Evolutionary conservation across 164 flowering plant genomes (phyloP).

Genomic region (Annona squamosa): DNA sequence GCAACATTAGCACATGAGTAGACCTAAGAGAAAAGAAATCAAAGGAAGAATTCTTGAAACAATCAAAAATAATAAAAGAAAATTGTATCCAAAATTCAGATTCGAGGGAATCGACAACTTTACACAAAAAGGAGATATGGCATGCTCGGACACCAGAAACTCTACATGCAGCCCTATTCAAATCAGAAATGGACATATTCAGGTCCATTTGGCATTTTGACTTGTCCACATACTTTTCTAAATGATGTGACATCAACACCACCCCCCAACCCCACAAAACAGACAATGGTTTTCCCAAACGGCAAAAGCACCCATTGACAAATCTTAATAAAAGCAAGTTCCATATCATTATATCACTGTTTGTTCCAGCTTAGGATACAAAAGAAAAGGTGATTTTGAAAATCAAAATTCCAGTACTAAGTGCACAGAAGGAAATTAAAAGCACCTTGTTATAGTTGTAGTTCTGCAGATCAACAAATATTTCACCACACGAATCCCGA

Average conservation of each 20-base stretch:
- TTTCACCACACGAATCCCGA: conserved; percentile 88
- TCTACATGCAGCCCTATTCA: not conserved
- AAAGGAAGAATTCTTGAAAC: not conserved
- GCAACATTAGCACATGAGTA: too few species aligned
- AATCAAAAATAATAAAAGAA: not conserved
- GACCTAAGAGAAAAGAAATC: not conserved
- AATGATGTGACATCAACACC: too few species aligned
- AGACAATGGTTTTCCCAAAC: too few species aligned
- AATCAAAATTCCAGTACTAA: not conserved
- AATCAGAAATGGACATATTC: not conserved
- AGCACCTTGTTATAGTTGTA: conserved; percentile 64
- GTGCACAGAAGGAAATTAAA: not conserved
- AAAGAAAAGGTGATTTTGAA: not conserved
- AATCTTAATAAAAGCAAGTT: not conserved
- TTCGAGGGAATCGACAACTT: not conserved
- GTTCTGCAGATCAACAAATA: conserved; percentile 83
- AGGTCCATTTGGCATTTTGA: too few species aligned
- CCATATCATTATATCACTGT: not conserved
- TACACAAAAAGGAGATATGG: too few species aligned
- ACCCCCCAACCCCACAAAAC: too few species aligned
- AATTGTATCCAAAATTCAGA: not conserved
- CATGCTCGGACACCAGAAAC: not conserved
- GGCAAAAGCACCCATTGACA: not conserved
- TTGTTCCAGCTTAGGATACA: not conserved
- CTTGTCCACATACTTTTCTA: too few species aligned